Evolutionary conservation across 2,329 filamentous ascomycete species (phyloP).

Genomic region (Fusarium papillatum): DNA sequence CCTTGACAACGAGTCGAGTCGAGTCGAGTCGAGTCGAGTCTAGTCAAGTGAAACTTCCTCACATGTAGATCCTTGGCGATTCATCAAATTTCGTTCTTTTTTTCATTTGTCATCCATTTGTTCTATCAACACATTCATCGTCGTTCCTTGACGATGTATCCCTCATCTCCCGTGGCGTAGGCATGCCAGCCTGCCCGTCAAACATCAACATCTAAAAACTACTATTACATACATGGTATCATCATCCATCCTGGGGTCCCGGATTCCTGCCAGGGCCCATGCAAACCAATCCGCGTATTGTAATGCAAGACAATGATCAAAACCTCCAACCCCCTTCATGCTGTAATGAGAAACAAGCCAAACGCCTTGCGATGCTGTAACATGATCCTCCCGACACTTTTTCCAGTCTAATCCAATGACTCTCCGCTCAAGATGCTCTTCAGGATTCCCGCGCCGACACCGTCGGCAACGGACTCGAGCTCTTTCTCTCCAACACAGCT

Average conservation of each 20-base stretch:
- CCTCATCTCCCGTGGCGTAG: not conserved
- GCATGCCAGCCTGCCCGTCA: not conserved
- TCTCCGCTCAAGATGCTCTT: conserved; percentile 73
- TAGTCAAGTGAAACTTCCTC: not conserved
- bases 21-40: not conserved
- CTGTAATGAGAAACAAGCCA: conserved; percentile 4
- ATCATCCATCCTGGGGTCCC: conserved; percentile 24
- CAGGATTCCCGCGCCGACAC: conserved; percentile 71
- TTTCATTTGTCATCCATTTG: conserved; percentile 10
- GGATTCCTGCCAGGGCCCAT: conserved; percentile 17
- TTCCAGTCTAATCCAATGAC: conserved; percentile 62
- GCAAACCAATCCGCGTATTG: conserved; percentile 26
- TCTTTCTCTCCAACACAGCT: conserved; percentile 87
- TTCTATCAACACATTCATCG: conserved; percentile 15
- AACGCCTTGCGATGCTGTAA: conserved; percentile 42
- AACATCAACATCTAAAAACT: conserved; percentile 16
- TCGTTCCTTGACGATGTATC: conserved; percentile 4
- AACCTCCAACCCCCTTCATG: conserved; percentile 7
- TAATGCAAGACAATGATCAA: conserved; percentile 27
- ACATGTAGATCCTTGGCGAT: not conserved
- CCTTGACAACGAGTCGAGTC: not conserved
- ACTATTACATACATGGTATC: conserved; percentile 36
- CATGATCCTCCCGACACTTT: conserved; percentile 18
- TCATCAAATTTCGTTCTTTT: not conserved
- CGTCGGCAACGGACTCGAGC: conserved; percentile 78